Base-by-base conservation (phyloP, 768 basidiomycete species). In the Vararia minispora region DNA sequence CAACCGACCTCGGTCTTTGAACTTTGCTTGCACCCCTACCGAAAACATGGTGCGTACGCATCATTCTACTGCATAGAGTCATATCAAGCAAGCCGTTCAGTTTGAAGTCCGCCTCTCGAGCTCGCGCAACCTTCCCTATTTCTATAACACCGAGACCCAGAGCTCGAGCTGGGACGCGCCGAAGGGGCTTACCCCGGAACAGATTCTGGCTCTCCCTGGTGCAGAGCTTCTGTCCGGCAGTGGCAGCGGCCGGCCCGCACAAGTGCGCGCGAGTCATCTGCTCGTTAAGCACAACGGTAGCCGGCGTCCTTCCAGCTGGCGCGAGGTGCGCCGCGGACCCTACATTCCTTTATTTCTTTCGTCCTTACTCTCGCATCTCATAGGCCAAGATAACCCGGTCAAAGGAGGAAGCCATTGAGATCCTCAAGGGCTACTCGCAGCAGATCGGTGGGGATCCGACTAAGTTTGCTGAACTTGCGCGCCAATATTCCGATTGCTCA, bases 201-300 rank as follows among this genome's bases (percentile, higher is more conserved):
- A 92, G 48, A 58, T 85, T 48, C 44, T 59, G 1, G 37, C 60
- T 3, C 69, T 95, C 8, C 77, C 85, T 2, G 88, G 87, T 0
- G 83, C 82, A 13, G 54, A 74, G 28, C 61, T 74, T 52, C 69
- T 70, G 40, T 58, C 38, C 24, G 54, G 54, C 22, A 51, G 40
- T 23, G 44, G 41, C 21, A 43, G 51, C 50, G 32, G 37, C 44
- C 23, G 56, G 53, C 52, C 65, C 13, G 68, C 62, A 14, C 69
- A 84, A 59, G 87, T 95, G 27, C 75, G 89, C 35, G 94, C 91
- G n/a, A 90, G 88, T 53, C 95, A 99, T 65, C 66, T 99, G 44
- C 62, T 99, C 41, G 80, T 97, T 45, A 99, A 99, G 63, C 92
- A 97, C 61, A 67, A 64, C 35, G 81, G 69, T 4, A 87, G 85